Conservation (phyloP, 768 basidiomycete genomes). For the Amanita pseudoporphyria region DNA sequence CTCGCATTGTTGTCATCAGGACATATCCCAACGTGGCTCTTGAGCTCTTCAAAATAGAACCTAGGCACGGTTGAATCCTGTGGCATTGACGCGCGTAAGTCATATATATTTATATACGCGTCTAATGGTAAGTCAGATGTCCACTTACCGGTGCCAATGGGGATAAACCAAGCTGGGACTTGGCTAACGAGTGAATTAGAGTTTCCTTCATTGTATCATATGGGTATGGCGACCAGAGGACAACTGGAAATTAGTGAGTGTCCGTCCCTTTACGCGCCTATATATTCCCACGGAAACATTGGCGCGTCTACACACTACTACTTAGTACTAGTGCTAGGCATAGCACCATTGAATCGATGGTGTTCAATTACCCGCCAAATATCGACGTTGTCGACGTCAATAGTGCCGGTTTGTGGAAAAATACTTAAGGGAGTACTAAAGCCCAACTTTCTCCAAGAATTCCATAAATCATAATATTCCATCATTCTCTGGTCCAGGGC, state of each 20-base stretch:
- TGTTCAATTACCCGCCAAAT: too few relatives aligned
- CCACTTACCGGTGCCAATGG: background rate
- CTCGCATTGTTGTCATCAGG: slow-evolving; percentile 26
- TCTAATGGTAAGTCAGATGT: background rate
- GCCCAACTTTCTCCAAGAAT: slow-evolving; percentile 20
- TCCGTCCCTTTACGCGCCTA: background rate
- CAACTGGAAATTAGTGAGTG: background rate
- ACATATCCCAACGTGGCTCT: slow-evolving; percentile 20
- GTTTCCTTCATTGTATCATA: background rate
- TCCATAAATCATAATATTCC: slow-evolving; percentile 30
- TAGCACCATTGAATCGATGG: too few relatives aligned
- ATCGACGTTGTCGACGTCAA: too few relatives aligned
- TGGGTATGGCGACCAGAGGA: too few relatives aligned
- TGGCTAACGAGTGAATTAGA: background rate
- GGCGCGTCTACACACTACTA: too few relatives aligned
- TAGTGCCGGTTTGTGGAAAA: too few relatives aligned
- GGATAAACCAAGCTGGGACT: background rate
- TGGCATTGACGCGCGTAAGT: background rate
- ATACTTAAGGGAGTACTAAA: background rate
- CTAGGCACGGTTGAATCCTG: slow-evolving; percentile 17
- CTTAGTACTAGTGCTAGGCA: too few relatives aligned
- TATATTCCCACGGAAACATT: slow-evolving; percentile 1
- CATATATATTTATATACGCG: background rate
- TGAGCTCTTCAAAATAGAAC: slow-evolving; percentile 26
- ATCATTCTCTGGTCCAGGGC: slow-evolving; percentile 19